Base-by-base conservation (phyloP, 2,329 filamentous ascomycete species). In the Fusarium sp. region DNA sequence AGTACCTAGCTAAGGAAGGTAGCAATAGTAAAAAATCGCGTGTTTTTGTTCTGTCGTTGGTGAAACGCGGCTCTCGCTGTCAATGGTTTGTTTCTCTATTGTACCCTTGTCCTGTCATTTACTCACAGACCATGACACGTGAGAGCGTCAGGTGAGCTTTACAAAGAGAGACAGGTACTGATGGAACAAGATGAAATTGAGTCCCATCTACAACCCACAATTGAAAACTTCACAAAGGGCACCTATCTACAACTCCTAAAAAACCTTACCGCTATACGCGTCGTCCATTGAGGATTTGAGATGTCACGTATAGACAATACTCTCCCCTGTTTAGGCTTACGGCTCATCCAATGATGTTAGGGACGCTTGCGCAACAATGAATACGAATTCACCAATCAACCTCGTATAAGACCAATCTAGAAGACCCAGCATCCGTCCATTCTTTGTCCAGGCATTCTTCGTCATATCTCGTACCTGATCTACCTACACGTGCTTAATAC, bases 131-230 rank as follows among this genome's bases (percentile, higher is more conserved):
- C 37, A 46, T 59, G 54, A 41, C 70, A 65, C 65, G 70, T 71
- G 70, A 69, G 65, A 67, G 36, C 26, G 28, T 72, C 70, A 72
- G 54, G 55, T 62, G 56, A 42, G 47, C 51, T 34, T 23, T 34
- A 28, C 20, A 38, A 16, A 23, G 13, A 30, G 18, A 11, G 18
- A 20, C 23, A 10, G 20, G 13, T 20, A 28, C 15, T 28, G 13
- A 18, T 30, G 18, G 18, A 23, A 34, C 12, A 38, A 23, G n/a
- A 10, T 15, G 4, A 16, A 49, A 37, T 37, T n/a, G 4, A 18
- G n/a, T n/a, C 18, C 26, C 20, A 18, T 26, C 20, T n/a, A 7
- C 7, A 18, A 16, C 30, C 5, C 34, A 18, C 6, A 51, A 30
- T 20, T 28, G 7, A 15, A 40, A 40, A 18, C 37, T 40, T 18